Conservation (phyloP, 208 protist genomes). For the Angomonas deanei region DNA sequence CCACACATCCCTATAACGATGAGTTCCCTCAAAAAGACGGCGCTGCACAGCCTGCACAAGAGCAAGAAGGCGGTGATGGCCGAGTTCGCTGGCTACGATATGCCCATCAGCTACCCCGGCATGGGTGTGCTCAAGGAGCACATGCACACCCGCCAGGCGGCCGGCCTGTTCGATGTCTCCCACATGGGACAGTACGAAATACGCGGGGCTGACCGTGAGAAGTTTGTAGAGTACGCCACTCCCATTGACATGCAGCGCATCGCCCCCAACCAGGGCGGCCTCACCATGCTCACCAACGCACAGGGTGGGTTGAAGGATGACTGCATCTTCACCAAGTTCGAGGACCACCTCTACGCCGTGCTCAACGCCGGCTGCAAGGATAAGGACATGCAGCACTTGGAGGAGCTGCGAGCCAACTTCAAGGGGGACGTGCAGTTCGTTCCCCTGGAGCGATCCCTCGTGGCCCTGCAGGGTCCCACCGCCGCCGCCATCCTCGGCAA, state of each 20-base stretch:
- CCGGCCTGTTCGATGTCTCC: slow-evolving; percentile 96
- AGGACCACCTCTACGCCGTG: slow-evolving; percentile 91
- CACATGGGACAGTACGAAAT: slow-evolving; percentile 95
- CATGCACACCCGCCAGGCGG: slow-evolving; percentile 76
- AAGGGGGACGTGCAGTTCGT: slow-evolving; percentile 82
- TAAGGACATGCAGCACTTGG: slow-evolving; percentile 91
- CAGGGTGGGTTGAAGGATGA: slow-evolving; percentile 95
- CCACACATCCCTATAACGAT: slow-evolving; percentile 13
- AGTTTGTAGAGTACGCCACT: slow-evolving; percentile 92
- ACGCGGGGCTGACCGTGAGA: slow-evolving; percentile 84
- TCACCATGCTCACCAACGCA: slow-evolving; percentile 94
- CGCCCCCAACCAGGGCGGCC: slow-evolving; percentile 24
- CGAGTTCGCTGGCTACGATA: slow-evolving; percentile 92
- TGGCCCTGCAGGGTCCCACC: slow-evolving; percentile 93
- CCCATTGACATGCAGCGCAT: slow-evolving; percentile 76
- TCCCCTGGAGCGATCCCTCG: slow-evolving; percentile 63
- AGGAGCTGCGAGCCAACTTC: slow-evolving; percentile 39
- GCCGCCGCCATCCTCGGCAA: slow-evolving; percentile 53
- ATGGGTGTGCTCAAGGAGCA: slow-evolving; percentile 87
- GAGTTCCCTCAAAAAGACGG: slow-evolving; percentile 56
- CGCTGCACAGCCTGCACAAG: slow-evolving; percentile 81
- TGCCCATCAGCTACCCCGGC: slow-evolving; percentile 94
- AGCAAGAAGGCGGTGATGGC: slow-evolving; percentile 92
- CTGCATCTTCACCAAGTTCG: slow-evolving; percentile 90
- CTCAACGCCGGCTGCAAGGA: slow-evolving; percentile 95